A percentile compares a stretch with the other conserved stretches of the same genome.
phyloP scores from a whole-genome alignment of 1,284 basidiomycete species.

The Ustilago nuda region DNA sequence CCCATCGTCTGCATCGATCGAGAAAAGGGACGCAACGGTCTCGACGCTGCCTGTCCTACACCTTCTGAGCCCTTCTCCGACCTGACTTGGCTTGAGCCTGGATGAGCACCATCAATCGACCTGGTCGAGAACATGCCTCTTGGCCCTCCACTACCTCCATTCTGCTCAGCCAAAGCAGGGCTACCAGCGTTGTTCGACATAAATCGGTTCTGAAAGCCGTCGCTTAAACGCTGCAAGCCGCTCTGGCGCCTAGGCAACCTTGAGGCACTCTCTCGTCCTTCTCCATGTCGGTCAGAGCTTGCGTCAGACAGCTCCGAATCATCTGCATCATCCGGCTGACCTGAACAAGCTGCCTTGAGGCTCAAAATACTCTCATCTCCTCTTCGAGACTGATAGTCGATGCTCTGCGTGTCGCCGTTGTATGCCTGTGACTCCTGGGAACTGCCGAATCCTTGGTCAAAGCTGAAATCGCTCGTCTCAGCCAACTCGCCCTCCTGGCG shows the following conservation, averaged over 20 bases:
- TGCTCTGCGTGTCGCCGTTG: slow-evolving; percentile 43
- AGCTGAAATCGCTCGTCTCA: slow-evolving; percentile 45
- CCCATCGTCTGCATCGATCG: slow-evolving; percentile 26
- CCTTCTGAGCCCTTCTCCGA: slow-evolving; percentile 10
- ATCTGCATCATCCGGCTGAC: slow-evolving; percentile 25
- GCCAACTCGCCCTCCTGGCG: slow-evolving; percentile 8
- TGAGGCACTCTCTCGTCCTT: neutral
- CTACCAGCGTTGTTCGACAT: slow-evolving; percentile 7
- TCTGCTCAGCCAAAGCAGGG: slow-evolving; percentile 5
- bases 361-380: slow-evolving; percentile 25
- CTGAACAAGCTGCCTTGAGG: slow-evolving; percentile 8
- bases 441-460: slow-evolving; percentile 43
- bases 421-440: slow-evolving; percentile 44
- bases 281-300: slow-evolving; percentile 10
- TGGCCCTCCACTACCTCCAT: slow-evolving; percentile 11
- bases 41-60: neutral
- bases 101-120: slow-evolving; percentile 28
- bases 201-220: slow-evolving; percentile 33
- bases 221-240: slow-evolving; percentile 32
- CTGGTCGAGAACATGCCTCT: slow-evolving; percentile 35
- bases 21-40: slow-evolving; percentile 19
- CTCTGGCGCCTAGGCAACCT: slow-evolving; percentile 24
- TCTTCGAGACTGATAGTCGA: slow-evolving; percentile 20
- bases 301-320: slow-evolving; percentile 40
- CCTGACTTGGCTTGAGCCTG: neutral